Evolutionary conservation across 208 protist species (phyloP), one percentile per base, ranked within the genome.

Genomic region (Porcisia hertigi): DNA sequence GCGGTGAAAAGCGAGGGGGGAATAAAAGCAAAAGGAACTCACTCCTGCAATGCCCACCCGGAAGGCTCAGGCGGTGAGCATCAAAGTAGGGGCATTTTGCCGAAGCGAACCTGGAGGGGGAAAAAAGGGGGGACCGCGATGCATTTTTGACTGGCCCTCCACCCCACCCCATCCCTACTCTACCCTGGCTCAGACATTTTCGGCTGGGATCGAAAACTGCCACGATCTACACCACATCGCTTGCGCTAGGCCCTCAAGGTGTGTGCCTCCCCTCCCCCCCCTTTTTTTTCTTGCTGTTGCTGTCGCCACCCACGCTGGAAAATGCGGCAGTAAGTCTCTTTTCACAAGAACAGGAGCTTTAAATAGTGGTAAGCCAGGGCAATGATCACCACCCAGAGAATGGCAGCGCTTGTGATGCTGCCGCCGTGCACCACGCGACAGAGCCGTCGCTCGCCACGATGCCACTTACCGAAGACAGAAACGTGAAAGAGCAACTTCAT

Each of bases 401-500:
- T 75, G 8, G 75, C 23, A 9, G 88, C 82, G 25, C 71, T 75
- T 4, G 79, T 70, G 55, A 86, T 77, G 72, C 74, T 92, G 39
- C 88, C 88, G 16, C 86, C 88, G 69, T 92, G 85, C 69, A 84
- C 36, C 23, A 84, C 75, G 30, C 88, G 79, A 49, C 83, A 82
- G 69, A 79, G 59, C 23, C 88, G 76, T 23, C 76, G 75, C 59
- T 81, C 76, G 14, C 76, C 77, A 36, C 83, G 64, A 60, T 88
- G 76, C 86, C 85, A 92, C 69, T 86, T 63, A 8, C 94, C 98
- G 60, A 99, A 89, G 8, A 98, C 94, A 81, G 94, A 99, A 86
- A 99, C 98, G 85, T 99, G 99, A 1, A 97, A 98, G 7, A 98
- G 96, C 76, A 99, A 98, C 85, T 99, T 99, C 34, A 99, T 81